phyloP scores from a whole-genome alignment of 2,329 filamentous ascomycete genomes.

The Ophiobolus disseminans region DNA sequence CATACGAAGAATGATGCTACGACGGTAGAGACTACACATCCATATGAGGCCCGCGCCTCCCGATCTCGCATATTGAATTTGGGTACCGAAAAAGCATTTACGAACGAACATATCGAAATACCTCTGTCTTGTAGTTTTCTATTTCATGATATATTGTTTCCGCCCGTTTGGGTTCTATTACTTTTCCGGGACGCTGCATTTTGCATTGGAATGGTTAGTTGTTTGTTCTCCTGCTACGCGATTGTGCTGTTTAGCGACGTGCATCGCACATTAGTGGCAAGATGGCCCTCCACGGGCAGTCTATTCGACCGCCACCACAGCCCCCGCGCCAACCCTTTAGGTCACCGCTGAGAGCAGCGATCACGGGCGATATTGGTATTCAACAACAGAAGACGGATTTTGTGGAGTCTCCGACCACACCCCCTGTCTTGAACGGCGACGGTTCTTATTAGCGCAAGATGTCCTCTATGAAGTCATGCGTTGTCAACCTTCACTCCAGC shows the following conservation, averaged over 20 bases:
- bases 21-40: conserved; percentile 50
- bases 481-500: too few relatives aligned
- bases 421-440: too few relatives aligned
- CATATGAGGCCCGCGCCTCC: conserved; percentile 41
- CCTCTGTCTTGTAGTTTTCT: conserved; percentile 19
- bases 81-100: conserved; percentile 45
- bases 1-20: conserved; percentile 52
- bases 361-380: too few relatives aligned
- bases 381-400: too few relatives aligned
- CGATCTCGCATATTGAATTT: conserved; percentile 39
- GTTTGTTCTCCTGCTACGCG: conserved; percentile 2
- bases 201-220: conserved; percentile 9
- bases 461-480: too few relatives aligned
- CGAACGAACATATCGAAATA: conserved; percentile 39
- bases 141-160: conserved; percentile 12
- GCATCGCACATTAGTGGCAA: too few relatives aligned
- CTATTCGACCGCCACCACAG: too few relatives aligned
- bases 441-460: too few relatives aligned
- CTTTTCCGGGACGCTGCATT: conserved; percentile 6
- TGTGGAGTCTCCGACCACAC: too few relatives aligned
- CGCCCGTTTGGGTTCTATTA: conserved; percentile 4
- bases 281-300: too few relatives aligned
- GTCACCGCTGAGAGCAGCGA: too few relatives aligned
- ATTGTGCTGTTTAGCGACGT: conserved; percentile 6
- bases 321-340: too few relatives aligned